A percentile compares a stretch with the other conserved stretches of the same genome.
These are phyloP conservation scores for Stentor roeselii DNA, from an alignment of 73 alveolate genomes.

Conservation along the genomic window DNA sequence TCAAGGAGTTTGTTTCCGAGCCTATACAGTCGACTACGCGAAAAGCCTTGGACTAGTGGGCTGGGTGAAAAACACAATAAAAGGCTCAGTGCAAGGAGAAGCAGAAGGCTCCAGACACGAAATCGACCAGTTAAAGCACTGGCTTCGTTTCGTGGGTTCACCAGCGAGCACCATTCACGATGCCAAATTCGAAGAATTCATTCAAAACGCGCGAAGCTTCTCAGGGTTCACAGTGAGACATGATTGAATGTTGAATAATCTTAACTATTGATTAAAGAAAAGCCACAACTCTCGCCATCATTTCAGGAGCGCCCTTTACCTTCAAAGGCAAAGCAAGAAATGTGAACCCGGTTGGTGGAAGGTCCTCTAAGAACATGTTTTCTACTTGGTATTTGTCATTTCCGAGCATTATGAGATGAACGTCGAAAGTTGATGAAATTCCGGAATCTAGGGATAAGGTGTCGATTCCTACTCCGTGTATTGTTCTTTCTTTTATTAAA, in stretches of 20 bases:
- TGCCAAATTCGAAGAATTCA: background rate
- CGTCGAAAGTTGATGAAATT: background rate
- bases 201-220: no score
- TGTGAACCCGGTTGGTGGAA: background rate
- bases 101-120: conserved; percentile 31
- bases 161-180: background rate
- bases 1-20: conserved; percentile 37
- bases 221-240: no score
- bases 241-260: no score
- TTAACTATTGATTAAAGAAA: background rate
- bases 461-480: conserved; percentile 17
- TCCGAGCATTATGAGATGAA: background rate
- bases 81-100: conserved; percentile 40
- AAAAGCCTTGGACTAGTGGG: conserved; percentile 32
- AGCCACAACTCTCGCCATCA: conserved; percentile 11
- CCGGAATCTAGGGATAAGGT: conserved; percentile 7
- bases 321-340: background rate
- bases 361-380: background rate
- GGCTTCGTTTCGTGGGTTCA: background rate
- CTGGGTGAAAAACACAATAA: conserved; percentile 40
- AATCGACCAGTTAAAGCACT: conserved; percentile 2
- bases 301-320: conserved; percentile 6
- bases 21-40: conserved; percentile 31
- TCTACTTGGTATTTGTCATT: conserved; percentile 13
- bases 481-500: background rate